Percentiles rank a stretch among this genome's conserved stretches.
These are phyloP conservation scores for Plasmopara muralis DNA, from an alignment of 352 stramenopile species.

Conservation along the genomic window DNA sequence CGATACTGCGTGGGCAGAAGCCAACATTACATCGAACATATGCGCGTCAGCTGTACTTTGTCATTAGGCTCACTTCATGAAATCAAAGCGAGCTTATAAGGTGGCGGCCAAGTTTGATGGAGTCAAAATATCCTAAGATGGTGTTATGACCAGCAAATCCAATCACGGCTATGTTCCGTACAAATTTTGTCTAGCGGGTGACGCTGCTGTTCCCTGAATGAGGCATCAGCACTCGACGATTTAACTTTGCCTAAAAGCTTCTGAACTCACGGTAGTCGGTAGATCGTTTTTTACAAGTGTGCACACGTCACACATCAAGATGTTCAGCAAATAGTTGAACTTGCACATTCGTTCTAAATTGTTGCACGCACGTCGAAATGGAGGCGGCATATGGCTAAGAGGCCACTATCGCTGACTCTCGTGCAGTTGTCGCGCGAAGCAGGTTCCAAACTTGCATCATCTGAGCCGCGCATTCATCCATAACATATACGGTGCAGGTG, in stretches of 20 bases:
- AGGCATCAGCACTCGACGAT: neutral
- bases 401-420: slow-evolving; percentile 10
- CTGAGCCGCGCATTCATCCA: slow-evolving; percentile 1
- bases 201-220: slow-evolving; percentile 1
- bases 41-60: no score
- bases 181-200: neutral
- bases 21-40: no score
- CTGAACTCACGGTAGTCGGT: slow-evolving; percentile 21
- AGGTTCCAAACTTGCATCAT: slow-evolving; percentile 9
- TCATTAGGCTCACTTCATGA: no score
- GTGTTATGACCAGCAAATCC: neutral
- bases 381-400: slow-evolving; percentile 6
- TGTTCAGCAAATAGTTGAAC: slow-evolving; percentile 2
- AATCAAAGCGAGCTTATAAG: slow-evolving; percentile 2
- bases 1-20: no score
- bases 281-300: slow-evolving; percentile 9
- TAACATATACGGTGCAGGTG: neutral
- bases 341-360: slow-evolving; percentile 15
- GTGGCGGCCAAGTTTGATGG: no score
- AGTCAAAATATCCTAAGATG: no score
- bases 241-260: slow-evolving; percentile 7
- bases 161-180: slow-evolving; percentile 8
- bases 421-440: slow-evolving; percentile 18
- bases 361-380: slow-evolving; percentile 25
- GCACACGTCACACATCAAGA: slow-evolving; percentile 21